These are phyloP conservation scores for Glycine latifolia DNA, from an alignment of 306 rosid species.

Conservation along the genomic window DNA sequence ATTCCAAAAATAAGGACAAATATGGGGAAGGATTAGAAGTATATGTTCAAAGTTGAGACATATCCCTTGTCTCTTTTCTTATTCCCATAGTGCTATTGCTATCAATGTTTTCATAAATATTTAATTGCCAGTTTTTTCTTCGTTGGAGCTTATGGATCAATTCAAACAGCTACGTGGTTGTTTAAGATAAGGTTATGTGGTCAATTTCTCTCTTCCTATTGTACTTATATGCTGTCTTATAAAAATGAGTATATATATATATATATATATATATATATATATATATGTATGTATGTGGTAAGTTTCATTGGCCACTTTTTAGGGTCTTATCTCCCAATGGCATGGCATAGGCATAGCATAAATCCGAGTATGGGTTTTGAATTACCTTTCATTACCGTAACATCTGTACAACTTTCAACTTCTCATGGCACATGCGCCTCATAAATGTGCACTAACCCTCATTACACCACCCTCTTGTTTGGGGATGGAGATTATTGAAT, in stretches of 20 bases:
- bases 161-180: slow-evolving; percentile 41
- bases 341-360: slow-evolving; percentile 5
- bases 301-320: slow-evolving; percentile 41
- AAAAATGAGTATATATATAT: too few species aligned
- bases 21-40: slow-evolving; percentile 11
- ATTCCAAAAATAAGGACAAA: slow-evolving; percentile 50
- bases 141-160: slow-evolving; percentile 20
- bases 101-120: slow-evolving; percentile 1
- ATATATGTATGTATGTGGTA: neutral
- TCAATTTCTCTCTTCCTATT: neutral
- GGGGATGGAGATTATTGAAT: slow-evolving; percentile 40
- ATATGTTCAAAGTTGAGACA: slow-evolving; percentile 24
- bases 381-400: slow-evolving; percentile 32
- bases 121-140: slow-evolving; percentile 6
- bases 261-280: too few species aligned
- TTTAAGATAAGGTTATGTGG: slow-evolving; percentile 51
- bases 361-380: slow-evolving; percentile 36
- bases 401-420: slow-evolving; percentile 54
- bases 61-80: slow-evolving; percentile 37
- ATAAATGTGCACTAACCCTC: slow-evolving; percentile 53
- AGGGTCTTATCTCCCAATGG: slow-evolving; percentile 33
- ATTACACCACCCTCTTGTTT: slow-evolving; percentile 27
- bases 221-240: neutral
- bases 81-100: neutral
- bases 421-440: too few species aligned